Percentiles rank a stretch among this genome's conserved stretches.
Evolutionary conservation across 306 rosid genomes (phyloP).

Genomic region (Quillaja saponaria): DNA sequence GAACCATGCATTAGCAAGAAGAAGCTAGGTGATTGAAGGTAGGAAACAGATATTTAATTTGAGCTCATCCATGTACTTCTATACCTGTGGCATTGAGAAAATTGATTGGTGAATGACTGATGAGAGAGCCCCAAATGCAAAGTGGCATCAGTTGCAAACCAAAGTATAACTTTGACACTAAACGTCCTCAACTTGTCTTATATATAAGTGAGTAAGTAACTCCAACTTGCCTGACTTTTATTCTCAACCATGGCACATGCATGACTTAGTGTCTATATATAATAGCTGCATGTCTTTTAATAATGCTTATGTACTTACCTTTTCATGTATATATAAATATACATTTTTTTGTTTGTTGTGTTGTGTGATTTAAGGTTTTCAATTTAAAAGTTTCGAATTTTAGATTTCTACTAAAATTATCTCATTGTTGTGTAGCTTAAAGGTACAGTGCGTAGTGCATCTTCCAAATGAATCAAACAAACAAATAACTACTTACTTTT

Average conservation of each 20-base stretch:
- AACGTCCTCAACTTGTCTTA: slow-evolving; percentile 38
- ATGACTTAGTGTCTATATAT: slow-evolving; percentile 23
- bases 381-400: too few species aligned
- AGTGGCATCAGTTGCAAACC: slow-evolving; percentile 35
- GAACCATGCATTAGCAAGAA: neutral
- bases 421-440: too few species aligned
- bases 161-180: too few species aligned
- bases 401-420: too few species aligned
- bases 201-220: slow-evolving; percentile 38
- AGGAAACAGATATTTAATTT: slow-evolving; percentile 14
- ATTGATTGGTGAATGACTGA: slow-evolving; percentile 34
- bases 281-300: neutral
- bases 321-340: too few species aligned
- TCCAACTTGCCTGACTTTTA: slow-evolving; percentile 40
- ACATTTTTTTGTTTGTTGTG: too few species aligned
- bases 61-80: too few species aligned
- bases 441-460: too few species aligned
- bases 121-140: slow-evolving; percentile 31
- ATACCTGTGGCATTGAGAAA: slow-evolving; percentile 37
- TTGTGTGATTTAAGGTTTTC: too few species aligned
- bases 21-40: neutral
- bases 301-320: too few species aligned
- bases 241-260: slow-evolving; percentile 69
- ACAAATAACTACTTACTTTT: too few species aligned
- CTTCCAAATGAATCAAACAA: too few species aligned